These are phyloP conservation scores for Fusarium devonianum DNA, from an alignment of 2,329 filamentous ascomycete genomes.

Conservation along the genomic window DNA sequence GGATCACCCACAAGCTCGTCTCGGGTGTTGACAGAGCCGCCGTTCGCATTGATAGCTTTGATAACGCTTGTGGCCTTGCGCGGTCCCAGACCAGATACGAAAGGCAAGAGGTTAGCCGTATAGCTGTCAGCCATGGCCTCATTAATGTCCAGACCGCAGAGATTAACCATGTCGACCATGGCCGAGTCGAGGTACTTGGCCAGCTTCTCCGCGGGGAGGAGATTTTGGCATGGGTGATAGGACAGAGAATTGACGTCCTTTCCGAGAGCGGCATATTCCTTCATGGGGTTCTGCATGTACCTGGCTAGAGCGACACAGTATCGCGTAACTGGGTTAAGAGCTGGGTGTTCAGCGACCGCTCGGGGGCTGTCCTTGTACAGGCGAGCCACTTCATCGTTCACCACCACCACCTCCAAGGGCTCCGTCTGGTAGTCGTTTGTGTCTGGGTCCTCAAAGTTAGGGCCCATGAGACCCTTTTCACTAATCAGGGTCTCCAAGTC, in stretches of 20 bases:
- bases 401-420: conserved; percentile 84
- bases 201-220: conserved; percentile 87
- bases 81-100: conserved; percentile 88
- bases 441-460: conserved; percentile 83
- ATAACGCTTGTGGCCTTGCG: conserved; percentile 80
- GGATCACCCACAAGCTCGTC: conserved; percentile 90
- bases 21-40: conserved; percentile 82
- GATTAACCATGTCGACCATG: conserved; percentile 98
- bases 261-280: conserved; percentile 93
- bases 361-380: conserved; percentile 91
- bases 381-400: conserved; percentile 97
- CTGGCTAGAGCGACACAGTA: conserved; percentile 90
- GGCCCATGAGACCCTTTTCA: conserved; percentile 77
- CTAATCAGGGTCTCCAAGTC: conserved; percentile 81
- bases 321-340: conserved; percentile 76
- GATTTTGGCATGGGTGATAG: conserved; percentile 89
- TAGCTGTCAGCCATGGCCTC: conserved; percentile 84
- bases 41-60: conserved; percentile 88
- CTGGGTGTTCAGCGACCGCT: conserved; percentile 80
- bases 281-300: conserved; percentile 94
- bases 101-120: conserved; percentile 87
- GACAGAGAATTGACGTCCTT: conserved; percentile 85
- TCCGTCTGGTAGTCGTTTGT: conserved; percentile 78
- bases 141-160: conserved; percentile 94
- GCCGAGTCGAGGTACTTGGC: conserved; percentile 89